Evolutionary conservation across 768 basidiomycete genomes (phyloP), one percentile per base, ranked within the genome.

Genomic region (Russula foetens): DNA sequence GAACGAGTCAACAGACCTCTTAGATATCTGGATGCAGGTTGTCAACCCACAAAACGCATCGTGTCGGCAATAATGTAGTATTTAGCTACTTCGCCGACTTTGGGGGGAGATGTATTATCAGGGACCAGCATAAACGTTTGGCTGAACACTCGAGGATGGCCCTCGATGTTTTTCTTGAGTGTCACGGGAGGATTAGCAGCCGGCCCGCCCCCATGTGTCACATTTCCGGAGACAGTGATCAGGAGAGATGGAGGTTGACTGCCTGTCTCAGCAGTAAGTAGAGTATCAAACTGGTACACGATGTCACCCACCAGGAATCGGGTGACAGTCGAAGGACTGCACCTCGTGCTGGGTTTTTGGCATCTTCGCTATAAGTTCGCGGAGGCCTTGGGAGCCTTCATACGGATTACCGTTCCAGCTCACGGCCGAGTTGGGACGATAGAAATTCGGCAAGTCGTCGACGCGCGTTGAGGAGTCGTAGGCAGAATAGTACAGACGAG

Each of bases 291-390:
- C 4, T 35, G n/a, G n/a, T n/a, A n/a, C n/a, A n/a, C 35, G 35
- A 35, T 28, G n/a, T 35, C 28, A 64, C 73, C 24, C 39, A 88
- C 91, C 89, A 72, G 90, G 88, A 60, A 93, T 90, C 38, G 92
- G 88, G 71, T 93, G 91, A 67, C 92, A 93, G 70, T 93, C 92
- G 64, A 90, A 91, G 19, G 88, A 90, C 70, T 90, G 86, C 21
- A 93, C 79, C 60, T 93, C 92, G 66, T 93, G 91, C 65, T 84
- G 88, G 28, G 90, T 90, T 21, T 76, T 75, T 2, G 90, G 90
- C 84, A 90, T 90, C 54, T 81, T 82, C 64, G 80, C 73, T 24
- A 90, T 77, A 45, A 92, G 78, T 58, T 82, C 77, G 56, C 78
- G 79, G 48, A 92, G 75, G 3, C 86, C 88, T 23, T 85, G 86